Percentiles rank a stretch among this genome's conserved stretches.
Evolutionary conservation across 164 flowering plant species (phyloP).

Genomic region (Vitis rotundifolia): DNA sequence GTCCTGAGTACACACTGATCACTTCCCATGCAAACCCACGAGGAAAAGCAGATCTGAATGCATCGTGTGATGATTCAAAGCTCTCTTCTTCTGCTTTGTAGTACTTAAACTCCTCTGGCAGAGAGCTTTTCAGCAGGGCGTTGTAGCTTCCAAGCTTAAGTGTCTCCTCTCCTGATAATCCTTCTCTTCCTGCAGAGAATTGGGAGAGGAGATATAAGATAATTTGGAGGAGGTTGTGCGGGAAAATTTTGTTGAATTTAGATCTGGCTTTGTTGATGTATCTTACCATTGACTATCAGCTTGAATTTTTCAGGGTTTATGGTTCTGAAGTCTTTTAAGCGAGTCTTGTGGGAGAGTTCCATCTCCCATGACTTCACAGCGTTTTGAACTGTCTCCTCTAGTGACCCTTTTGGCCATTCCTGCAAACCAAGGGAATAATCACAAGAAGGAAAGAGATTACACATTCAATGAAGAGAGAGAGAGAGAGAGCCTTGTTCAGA

Average conservation of each 20-base stretch:
- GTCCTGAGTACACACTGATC: slow-evolving; percentile 66
- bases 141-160: slow-evolving; percentile 82
- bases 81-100: slow-evolving; percentile 83
- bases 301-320: slow-evolving; percentile 80
- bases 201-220: no score
- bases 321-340: slow-evolving; percentile 67
- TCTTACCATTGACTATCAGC: slow-evolving; percentile 80
- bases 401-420: slow-evolving; percentile 82
- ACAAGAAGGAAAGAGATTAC: background rate
- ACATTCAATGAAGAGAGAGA: no score
- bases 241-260: no score
- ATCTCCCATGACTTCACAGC: slow-evolving; percentile 92
- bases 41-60: slow-evolving; percentile 62
- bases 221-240: no score
- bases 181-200: slow-evolving; percentile 63
- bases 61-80: slow-evolving; percentile 80
- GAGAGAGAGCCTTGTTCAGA: background rate
- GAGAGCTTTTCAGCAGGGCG: slow-evolving; percentile 64
- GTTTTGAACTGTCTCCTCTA: slow-evolving; percentile 82
- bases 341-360: slow-evolving; percentile 87
- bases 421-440: slow-evolving; percentile 14
- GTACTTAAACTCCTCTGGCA: slow-evolving; percentile 66
- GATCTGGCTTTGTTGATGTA: no score
- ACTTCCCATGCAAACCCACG: slow-evolving; percentile 97
- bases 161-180: slow-evolving; percentile 67